These are phyloP conservation scores for Stagonosporopsis cucurbitacearum DNA, from an alignment of 2,329 filamentous ascomycete genomes.

Conservation along the genomic window DNA sequence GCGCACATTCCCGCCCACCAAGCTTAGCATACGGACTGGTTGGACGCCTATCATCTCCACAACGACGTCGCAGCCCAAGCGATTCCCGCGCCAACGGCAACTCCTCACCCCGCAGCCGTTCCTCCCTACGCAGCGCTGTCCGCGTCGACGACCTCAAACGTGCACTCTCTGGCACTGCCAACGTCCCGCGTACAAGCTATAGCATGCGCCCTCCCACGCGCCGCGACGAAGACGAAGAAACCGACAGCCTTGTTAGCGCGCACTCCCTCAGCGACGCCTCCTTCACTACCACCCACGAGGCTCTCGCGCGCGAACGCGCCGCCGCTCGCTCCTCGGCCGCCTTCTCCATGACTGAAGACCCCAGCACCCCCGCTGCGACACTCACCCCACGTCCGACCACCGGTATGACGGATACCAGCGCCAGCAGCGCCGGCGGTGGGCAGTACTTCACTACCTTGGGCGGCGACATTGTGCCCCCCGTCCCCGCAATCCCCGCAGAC, in stretches of 20 bases:
- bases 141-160: conserved; percentile 57
- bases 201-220: conserved; percentile 34
- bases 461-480: conserved; percentile 36
- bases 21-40: conserved; percentile 46
- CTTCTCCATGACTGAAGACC: conserved; percentile 11
- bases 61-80: conserved; percentile 35
- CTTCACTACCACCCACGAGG: conserved; percentile 40
- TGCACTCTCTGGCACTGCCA: conserved; percentile 49
- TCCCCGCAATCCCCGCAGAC: conserved; percentile 42
- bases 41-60: conserved; percentile 38
- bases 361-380: conserved; percentile 32
- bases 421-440: conserved; percentile 13
- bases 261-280: conserved; percentile 72
- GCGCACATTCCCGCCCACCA: conserved; percentile 42
- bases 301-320: conserved; percentile 4
- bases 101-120: conserved; percentile 44
- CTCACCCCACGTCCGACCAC: conserved; percentile 29
- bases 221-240: conserved; percentile 49
- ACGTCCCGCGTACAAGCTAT: conserved; percentile 41
- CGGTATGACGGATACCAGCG: conserved; percentile 15
- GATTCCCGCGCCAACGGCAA: conserved; percentile 25
- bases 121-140: conserved; percentile 47
- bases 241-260: conserved; percentile 75
- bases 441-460: conserved; percentile 11
- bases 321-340: not conserved